Evolutionary conservation across 352 stramenopile genomes (phyloP), one percentile per base, ranked within the genome.

Genomic region (Phytophthora boehmeriae): DNA sequence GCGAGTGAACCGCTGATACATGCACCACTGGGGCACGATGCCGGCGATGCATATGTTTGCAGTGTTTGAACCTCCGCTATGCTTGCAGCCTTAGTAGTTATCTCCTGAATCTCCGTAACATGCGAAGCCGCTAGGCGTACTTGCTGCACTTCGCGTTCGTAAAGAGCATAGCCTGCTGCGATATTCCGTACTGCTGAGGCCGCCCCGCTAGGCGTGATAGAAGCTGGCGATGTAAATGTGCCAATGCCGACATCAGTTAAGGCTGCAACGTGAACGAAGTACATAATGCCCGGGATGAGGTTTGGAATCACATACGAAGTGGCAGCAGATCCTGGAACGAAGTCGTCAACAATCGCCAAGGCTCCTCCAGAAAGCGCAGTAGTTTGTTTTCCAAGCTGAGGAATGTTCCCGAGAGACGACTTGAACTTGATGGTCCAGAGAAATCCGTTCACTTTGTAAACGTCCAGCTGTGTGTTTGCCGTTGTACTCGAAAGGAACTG

Each of bases 391-490:
- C 71, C 76, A 1, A 93, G 66, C 28, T 59, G 62, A 8, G 78
- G 59, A 1, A 92, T 64, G 30, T 93, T 83, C 4, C 85, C 85
- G 9, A 93, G 73, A 0, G 76, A 89, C 2, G 80, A 89, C 36
- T 86, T 87, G 47, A 93, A 93, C 42, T 87, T 89, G 52, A 93
- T 81, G 0, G 79, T 91, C 85, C 85, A 93, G 13, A 86, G 50
- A 13, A 91, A 90, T 0, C 83, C 83, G 22, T 92, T 91, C 13
- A 85, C 83, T 57, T 88, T 92, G 60, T 76, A 93, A 6, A 93
- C 72, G 8, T 66, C 72, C 8, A 91, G 54, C n/a, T n/a, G n/a
- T n/a, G n/a, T 65, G n/a, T 44, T 8, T 8, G 53, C 45, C 2
- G 71, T 59, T n/a, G 71, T 68, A 4, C 56, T 63, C 2, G 64